A percentile compares a stretch with the other conserved stretches of the same genome.
Evolutionary conservation across 345 rosid genomes (phyloP).

Genomic region (Kernera saxatilis): DNA sequence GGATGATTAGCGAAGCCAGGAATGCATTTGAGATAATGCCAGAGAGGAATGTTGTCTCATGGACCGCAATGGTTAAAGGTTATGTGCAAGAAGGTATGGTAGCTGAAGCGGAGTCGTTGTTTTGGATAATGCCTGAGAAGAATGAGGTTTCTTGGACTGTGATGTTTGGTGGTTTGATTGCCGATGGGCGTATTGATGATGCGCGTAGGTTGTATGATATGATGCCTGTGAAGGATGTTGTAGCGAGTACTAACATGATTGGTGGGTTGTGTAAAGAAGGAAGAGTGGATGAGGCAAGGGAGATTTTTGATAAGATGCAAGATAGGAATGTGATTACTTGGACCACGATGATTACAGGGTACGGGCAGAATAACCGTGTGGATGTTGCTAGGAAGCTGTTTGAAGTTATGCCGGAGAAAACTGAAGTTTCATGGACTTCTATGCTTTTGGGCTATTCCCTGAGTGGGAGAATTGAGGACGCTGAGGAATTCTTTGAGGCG

Average conservation of each 20-base stretch:
- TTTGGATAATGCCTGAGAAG: conserved; percentile 73
- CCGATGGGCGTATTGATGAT: conserved; percentile 50
- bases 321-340: conserved; percentile 67
- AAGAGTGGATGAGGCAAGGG: conserved; percentile 55
- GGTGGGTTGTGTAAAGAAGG: conserved; percentile 66
- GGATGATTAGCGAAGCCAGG: conserved; percentile 52
- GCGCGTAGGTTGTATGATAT: conserved; percentile 50
- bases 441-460: conserved; percentile 75
- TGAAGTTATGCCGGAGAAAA: conserved; percentile 79
- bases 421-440: conserved; percentile 75
- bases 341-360: conserved; percentile 75
- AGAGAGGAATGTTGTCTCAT: conserved; percentile 58
- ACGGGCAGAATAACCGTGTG: conserved; percentile 51
- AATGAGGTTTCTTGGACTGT: conserved; percentile 83
- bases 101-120: conserved; percentile 50
- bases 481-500: conserved; percentile 47
- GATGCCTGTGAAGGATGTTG: conserved; percentile 75
- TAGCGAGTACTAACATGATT: conserved; percentile 75
- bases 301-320: conserved; percentile 53
- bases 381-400: conserved; percentile 81
- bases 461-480: conserved; percentile 60
- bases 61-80: conserved; percentile 76
- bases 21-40: conserved; percentile 61
- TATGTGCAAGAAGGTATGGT: conserved; percentile 57
- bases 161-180: conserved; percentile 70